These are phyloP conservation scores for Boletus semigastroideus DNA, from an alignment of 1,284 basidiomycete species.

Conservation along the genomic window DNA sequence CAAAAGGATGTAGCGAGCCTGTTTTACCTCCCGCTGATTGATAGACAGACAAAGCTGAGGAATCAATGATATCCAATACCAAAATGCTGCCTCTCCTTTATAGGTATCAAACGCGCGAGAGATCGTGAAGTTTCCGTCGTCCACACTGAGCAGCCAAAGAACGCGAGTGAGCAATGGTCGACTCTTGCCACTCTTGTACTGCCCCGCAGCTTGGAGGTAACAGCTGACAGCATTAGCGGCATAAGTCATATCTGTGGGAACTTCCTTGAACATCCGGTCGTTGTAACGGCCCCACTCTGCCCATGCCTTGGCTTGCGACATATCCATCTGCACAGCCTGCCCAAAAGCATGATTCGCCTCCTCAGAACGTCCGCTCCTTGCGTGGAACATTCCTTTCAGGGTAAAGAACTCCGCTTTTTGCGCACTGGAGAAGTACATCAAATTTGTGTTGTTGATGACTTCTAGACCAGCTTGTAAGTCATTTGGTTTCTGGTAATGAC, in stretches of 20 bases:
- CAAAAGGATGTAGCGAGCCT: slow-evolving; percentile 87
- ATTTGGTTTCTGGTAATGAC: slow-evolving; percentile 95
- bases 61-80: slow-evolving; percentile 99
- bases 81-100: slow-evolving; percentile 95
- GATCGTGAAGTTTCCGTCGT: slow-evolving; percentile 77
- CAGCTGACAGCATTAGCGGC: slow-evolving; percentile 95
- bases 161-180: slow-evolving; percentile 90
- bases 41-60: slow-evolving; percentile 94
- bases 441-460: slow-evolving; percentile 99
- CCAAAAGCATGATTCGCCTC: slow-evolving; percentile 94
- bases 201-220: slow-evolving; percentile 95
- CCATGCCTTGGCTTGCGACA: slow-evolving; percentile 96
- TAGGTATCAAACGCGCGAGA: slow-evolving; percentile 94
- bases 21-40: slow-evolving; percentile 89
- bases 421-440: slow-evolving; percentile 94
- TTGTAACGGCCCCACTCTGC: slow-evolving; percentile 97
- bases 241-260: slow-evolving; percentile 67
- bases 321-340: slow-evolving; percentile 94
- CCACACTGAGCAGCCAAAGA: slow-evolving; percentile 95
- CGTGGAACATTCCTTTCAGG: slow-evolving; percentile 99
- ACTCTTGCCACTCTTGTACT: slow-evolving; percentile 95
- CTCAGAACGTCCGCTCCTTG: slow-evolving; percentile 82
- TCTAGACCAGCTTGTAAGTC: slow-evolving; percentile 94
- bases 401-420: slow-evolving; percentile 99
- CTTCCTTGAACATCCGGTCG: slow-evolving; percentile 90